These are phyloP conservation scores for Trametopsis cervina DNA, from an alignment of 768 basidiomycete species.

Conservation along the genomic window DNA sequence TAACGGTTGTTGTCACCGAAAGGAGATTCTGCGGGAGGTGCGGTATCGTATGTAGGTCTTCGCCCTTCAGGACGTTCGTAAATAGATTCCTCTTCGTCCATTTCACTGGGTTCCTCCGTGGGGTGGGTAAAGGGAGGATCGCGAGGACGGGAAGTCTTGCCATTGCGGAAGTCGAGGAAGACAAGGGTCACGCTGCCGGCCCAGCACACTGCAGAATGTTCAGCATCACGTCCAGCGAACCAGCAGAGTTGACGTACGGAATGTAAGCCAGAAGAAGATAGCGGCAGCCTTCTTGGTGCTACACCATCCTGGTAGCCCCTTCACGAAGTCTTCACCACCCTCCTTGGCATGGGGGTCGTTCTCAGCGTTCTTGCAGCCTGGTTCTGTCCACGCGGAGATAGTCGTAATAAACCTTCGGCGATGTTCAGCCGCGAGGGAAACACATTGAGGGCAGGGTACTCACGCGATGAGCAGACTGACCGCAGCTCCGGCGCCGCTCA, in stretches of 20 bases:
- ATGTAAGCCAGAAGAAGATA: conserved; percentile 85
- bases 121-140: conserved; percentile 78
- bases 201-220: conserved; percentile 61
- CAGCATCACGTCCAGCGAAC: not conserved
- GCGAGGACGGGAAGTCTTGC: conserved; percentile 43
- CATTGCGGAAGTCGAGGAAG: conserved; percentile 71
- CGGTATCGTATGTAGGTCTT: conserved; percentile 16
- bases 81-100: conserved; percentile 42
- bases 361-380: conserved; percentile 80
- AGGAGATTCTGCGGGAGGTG: conserved; percentile 27
- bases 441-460: conserved; percentile 26
- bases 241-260: conserved; percentile 40
- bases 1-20: conserved; percentile 53
- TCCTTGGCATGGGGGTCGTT: conserved; percentile 71
- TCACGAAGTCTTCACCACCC: conserved; percentile 55
- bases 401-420: conserved; percentile 58
- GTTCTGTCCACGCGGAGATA: conserved; percentile 81
- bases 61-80: conserved; percentile 44
- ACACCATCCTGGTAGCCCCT: conserved; percentile 76
- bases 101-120: conserved; percentile 22
- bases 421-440: conserved; percentile 13
- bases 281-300: conserved; percentile 86
- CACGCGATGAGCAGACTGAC: conserved; percentile 73
- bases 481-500: conserved; percentile 61
- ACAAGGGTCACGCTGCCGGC: conserved; percentile 57